Evolutionary conservation across 176 grass and related monocot genomes (phyloP).

Genomic region (Themeda triandra): DNA sequence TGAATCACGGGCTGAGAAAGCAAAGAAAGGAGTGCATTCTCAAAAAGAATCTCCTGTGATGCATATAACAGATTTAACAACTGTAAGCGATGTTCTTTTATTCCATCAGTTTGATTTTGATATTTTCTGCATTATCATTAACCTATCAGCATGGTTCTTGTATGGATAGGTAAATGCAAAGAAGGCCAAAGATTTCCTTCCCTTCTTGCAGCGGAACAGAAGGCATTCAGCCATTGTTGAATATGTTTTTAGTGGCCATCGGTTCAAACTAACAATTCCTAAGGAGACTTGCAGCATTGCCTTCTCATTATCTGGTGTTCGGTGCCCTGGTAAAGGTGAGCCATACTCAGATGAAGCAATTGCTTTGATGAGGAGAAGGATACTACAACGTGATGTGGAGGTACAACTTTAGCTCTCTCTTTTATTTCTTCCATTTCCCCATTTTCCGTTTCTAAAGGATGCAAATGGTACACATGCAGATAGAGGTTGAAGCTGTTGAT

Average conservation of each 20-base stretch:
- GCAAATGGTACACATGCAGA: slow-evolving; percentile 42
- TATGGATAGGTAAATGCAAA: slow-evolving; percentile 64
- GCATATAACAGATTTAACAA: slow-evolving; percentile 93
- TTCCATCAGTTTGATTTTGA: background rate
- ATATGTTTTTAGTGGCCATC: slow-evolving; percentile 96
- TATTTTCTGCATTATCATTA: background rate
- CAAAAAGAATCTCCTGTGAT: slow-evolving; percentile 69
- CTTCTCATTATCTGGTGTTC: slow-evolving; percentile 93
- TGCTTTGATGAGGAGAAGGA: slow-evolving; percentile 94
- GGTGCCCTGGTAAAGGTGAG: slow-evolving; percentile 79
- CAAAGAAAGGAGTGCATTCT: slow-evolving; percentile 90
- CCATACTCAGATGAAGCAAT: slow-evolving; percentile 91
- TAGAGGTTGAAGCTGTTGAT: slow-evolving; percentile 94
- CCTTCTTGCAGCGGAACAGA: slow-evolving; percentile 81
- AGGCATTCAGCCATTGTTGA: slow-evolving; percentile 85
- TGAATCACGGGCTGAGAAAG: slow-evolving; percentile 86
- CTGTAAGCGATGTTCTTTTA: slow-evolving; percentile 25
- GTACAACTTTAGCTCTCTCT: slow-evolving; percentile 22
- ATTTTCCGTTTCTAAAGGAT: slow-evolving; percentile 5
- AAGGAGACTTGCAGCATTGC: slow-evolving; percentile 99
- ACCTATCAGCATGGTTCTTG: background rate
- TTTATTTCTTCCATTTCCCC: background rate
- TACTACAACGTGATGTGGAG: slow-evolving; percentile 93
- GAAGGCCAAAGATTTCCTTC: slow-evolving; percentile 94
- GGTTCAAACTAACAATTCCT: slow-evolving; percentile 91